Conservation (phyloP, 441 rosid genomes). For the Gossypium trilobum region DNA sequence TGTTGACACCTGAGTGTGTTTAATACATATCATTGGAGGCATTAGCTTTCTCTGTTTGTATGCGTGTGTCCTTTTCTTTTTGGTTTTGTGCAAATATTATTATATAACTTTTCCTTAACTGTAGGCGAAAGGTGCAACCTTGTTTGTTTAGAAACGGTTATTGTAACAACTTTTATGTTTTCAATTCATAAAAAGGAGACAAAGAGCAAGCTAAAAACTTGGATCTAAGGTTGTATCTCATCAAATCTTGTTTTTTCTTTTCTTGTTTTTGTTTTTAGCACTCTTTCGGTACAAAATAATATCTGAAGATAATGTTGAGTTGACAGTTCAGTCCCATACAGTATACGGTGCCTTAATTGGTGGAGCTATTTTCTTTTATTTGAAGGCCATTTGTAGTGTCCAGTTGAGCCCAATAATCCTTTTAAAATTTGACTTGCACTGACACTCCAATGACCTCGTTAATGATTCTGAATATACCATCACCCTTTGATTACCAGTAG, state of each 20-base stretch:
- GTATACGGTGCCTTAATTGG: background rate
- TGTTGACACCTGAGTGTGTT: background rate
- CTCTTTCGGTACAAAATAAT: background rate
- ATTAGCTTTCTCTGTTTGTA: background rate
- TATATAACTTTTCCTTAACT: background rate
- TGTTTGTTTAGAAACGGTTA: background rate
- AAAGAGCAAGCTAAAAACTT: background rate
- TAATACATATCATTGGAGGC: background rate
- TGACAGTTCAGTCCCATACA: background rate
- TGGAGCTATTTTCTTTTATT: background rate
- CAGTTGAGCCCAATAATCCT: background rate
- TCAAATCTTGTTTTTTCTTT: background rate
- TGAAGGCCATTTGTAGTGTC: background rate
- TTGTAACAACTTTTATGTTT: background rate
- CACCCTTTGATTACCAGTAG: background rate
- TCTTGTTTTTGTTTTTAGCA: background rate
- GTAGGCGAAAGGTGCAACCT: background rate
- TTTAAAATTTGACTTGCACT: background rate
- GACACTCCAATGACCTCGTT: background rate
- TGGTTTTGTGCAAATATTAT: background rate
- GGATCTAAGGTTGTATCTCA: background rate
- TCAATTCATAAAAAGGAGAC: background rate
- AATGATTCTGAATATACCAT: background rate
- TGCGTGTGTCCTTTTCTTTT: background rate
- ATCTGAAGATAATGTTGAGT: background rate